Evolutionary conservation across 805 yeast species (phyloP), one percentile per base, ranked within the genome.

Genomic region (Candida ponderosae): DNA sequence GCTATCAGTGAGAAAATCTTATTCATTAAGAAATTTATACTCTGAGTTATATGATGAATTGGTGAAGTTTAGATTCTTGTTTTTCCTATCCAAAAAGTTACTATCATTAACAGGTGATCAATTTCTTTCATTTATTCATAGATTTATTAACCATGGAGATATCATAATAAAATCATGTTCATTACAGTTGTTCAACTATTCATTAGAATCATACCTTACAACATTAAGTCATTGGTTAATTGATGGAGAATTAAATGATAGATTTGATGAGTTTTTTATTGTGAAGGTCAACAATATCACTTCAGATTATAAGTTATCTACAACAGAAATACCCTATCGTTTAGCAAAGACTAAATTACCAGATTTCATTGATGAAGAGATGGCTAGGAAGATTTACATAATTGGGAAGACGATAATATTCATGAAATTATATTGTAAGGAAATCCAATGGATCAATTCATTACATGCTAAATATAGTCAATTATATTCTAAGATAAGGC

Each of bases 321-420:
- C n/a, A n/a, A n/a, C n/a, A n/a, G n/a, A n/a, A n/a, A n/a, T n/a
- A n/a, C n/a, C n/a, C n/a, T n/a, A n/a, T n/a, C n/a, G 34, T 8
- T 11, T 32, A 44, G 53, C 46, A 44, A 29, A 44, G 36, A 16
- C 24, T 38, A 38, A 36, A 34, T 48, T 70, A 9, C 76, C 76
- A 1, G 40, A 45, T 14, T 66, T 63, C 38, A 57, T 73, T 32
- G 45, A 50, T 2, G 33, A 45, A 6, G 53, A 56, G 13, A 48
- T 66, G 3, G 69, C 77, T 4, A 48, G 57, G 18, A 64, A 69
- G 40, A 68, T 79, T 6, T 76, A 64, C 45, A 77, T 80, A 35
- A 76, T 82, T 16, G 98, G 98, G 0, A 78, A 81, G 43, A 72
- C 84, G 6, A 60, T 80, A 6, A 66, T 74, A 9, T 89, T 80